A percentile compares a stretch with the other conserved stretches of the same genome.
These are phyloP conservation scores for Suhomyces yuchorum DNA, from an alignment of 1,139 yeast genomes.

Conservation along the genomic window DNA sequence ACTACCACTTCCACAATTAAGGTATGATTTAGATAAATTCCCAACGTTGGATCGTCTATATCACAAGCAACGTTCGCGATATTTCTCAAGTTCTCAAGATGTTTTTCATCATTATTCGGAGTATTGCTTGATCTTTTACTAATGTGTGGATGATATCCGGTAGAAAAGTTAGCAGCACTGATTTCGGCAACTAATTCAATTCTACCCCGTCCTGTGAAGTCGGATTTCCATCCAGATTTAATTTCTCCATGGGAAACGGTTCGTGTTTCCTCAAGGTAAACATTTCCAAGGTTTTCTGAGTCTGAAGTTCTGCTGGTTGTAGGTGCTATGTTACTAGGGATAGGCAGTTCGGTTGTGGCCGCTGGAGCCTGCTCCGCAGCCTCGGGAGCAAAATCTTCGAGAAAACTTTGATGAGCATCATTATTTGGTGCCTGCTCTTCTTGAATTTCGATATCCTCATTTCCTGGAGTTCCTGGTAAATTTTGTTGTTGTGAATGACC, in stretches of 20 bases:
- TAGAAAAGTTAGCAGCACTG: constrained; percentile 55
- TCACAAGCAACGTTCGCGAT: constrained; percentile 75
- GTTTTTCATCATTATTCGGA: constrained; percentile 25
- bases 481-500: constrained; percentile 10
- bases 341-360: constrained; percentile 25
- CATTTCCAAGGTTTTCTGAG: constrained; percentile 28
- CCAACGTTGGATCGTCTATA: constrained; percentile 77
- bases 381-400: constrained; percentile 13
- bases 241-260: constrained; percentile 77
- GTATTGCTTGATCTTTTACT: constrained; percentile 32
- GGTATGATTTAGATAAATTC: constrained; percentile 73
- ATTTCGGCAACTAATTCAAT: constrained; percentile 78
- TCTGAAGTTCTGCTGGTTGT: constrained; percentile 11
- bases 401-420: constrained; percentile 12
- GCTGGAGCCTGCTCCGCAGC: constrained; percentile 26
- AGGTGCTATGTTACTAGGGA: constrained; percentile 1
- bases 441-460: constrained; percentile 8
- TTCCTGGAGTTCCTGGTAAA: constrained; percentile 4
- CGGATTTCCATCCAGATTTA: constrained; percentile 93
- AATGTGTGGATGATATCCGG: constrained; percentile 50
- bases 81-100: constrained; percentile 32
- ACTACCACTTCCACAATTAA: constrained; percentile 86
- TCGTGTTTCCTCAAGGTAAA: constrained; percentile 71
- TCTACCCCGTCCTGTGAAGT: constrained; percentile 72
- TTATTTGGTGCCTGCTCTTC: constrained; percentile 18